Evolutionary conservation across 1,284 basidiomycete species (phyloP).

Genomic region (Malassezia caprae): DNA sequence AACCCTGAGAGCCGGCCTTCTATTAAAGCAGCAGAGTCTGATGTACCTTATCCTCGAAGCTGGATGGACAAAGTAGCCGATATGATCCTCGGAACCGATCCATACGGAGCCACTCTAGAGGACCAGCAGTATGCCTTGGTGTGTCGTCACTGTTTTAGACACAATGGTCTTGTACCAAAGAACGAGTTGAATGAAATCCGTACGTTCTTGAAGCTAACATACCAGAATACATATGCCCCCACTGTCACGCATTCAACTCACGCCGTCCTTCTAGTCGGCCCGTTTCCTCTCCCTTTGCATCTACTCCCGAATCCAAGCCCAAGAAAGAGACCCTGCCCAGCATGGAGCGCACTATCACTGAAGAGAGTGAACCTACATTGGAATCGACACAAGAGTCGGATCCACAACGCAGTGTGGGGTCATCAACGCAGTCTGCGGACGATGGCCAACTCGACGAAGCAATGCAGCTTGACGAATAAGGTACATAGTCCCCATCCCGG

Average conservation of each 20-base stretch:
- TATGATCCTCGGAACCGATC: conserved; percentile 49
- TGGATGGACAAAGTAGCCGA: conserved; percentile 50
- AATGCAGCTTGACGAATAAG: conserved; percentile 6
- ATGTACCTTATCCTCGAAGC: conserved; percentile 12
- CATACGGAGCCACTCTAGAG: conserved; percentile 43
- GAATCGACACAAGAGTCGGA: background rate
- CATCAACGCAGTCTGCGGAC: background rate
- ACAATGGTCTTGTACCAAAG: conserved; percentile 86
- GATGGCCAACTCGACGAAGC: background rate
- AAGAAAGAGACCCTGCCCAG: background rate
- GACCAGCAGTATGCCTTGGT: conserved; percentile 69
- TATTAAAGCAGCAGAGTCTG: background rate
- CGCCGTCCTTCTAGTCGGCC: conserved; percentile 37
- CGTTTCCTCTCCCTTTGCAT: conserved; percentile 36
- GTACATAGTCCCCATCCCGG: background rate
- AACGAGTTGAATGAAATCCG: conserved; percentile 79
- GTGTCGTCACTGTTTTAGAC: conserved; percentile 79
- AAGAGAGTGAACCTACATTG: background rate
- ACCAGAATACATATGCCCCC: conserved; percentile 64
- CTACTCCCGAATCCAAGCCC: too few species aligned
- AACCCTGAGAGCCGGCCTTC: background rate
- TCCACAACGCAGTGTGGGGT: background rate
- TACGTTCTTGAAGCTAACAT: conserved; percentile 52
- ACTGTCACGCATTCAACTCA: conserved; percentile 64
- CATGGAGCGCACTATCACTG: background rate